These are phyloP conservation scores for Heliosperma pusillum DNA, from an alignment of 148 eudicot species.

Conservation along the genomic window DNA sequence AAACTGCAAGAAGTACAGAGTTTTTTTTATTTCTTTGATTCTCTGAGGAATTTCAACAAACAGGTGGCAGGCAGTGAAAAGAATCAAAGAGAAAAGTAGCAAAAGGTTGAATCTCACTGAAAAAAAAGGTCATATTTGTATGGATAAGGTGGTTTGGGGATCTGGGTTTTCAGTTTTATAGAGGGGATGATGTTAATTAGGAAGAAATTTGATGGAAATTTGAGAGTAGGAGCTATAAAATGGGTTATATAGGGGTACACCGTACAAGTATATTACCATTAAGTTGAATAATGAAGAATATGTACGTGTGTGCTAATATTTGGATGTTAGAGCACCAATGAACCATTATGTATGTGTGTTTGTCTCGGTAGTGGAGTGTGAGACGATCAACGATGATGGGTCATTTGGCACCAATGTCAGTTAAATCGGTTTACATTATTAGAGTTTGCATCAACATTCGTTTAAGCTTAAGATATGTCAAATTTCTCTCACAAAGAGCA, in stretches of 20 bases:
- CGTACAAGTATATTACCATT: too few species aligned
- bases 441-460: too few species aligned
- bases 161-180: neutral
- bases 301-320: neutral
- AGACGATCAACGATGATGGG: too few species aligned
- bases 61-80: neutral
- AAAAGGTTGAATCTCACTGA: neutral
- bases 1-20: neutral
- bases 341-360: too few species aligned
- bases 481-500: too few species aligned
- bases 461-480: too few species aligned
- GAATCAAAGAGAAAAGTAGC: neutral
- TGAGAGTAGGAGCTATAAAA: neutral
- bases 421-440: too few species aligned
- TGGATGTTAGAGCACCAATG: neutral
- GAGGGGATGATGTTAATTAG: conserved; percentile 13
- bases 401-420: too few species aligned
- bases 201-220: conserved; percentile 1
- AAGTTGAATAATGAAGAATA: neutral
- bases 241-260: neutral
- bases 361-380: too few species aligned
- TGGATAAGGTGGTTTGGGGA: conserved; percentile 9
- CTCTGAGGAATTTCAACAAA: conserved; percentile 14
- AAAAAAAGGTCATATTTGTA: neutral
- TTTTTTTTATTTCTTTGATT: neutral